These are phyloP conservation scores for Neofusicoccum kwambonambiense DNA, from an alignment of 2,329 filamentous ascomycete genomes.

Conservation along the genomic window DNA sequence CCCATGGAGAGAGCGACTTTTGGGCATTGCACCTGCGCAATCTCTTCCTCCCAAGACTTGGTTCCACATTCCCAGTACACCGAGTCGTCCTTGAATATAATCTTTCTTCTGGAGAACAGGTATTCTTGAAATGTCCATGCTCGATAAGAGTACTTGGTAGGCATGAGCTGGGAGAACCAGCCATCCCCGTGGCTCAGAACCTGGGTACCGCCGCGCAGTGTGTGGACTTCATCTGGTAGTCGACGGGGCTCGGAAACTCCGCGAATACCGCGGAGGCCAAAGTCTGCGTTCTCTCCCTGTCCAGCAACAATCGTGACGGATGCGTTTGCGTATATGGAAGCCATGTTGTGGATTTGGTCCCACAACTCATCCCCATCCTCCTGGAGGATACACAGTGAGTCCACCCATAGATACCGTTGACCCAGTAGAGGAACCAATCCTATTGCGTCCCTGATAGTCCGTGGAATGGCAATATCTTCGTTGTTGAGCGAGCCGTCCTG, in stretches of 20 bases:
- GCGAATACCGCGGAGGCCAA: not conserved
- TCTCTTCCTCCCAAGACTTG: conserved; percentile 12
- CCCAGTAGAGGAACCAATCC: conserved; percentile 15
- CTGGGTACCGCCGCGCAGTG: not conserved
- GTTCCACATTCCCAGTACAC: conserved; percentile 16
- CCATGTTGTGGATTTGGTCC: conserved; percentile 20
- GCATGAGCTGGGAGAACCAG: conserved; percentile 16
- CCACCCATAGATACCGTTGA: conserved; percentile 22
- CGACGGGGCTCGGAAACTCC: conserved; percentile 6
- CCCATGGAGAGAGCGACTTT: not conserved
- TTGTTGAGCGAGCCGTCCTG: conserved; percentile 14
- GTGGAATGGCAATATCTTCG: conserved; percentile 14
- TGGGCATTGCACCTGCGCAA: conserved; percentile 7
- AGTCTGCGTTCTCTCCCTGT: conserved; percentile 14
- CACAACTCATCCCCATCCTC: conserved; percentile 17
- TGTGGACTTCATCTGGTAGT: conserved; percentile 13
- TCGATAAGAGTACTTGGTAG: not conserved
- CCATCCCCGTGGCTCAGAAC: not conserved
- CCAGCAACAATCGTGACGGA: conserved; percentile 23
- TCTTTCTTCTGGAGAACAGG: conserved; percentile 16
- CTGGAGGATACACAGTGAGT: conserved; percentile 22
- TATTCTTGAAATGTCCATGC: conserved; percentile 22
- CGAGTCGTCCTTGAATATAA: conserved; percentile 17
- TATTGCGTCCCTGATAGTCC: conserved; percentile 21
- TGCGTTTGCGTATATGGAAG: conserved; percentile 21